phyloP scores from a whole-genome alignment of 1,284 basidiomycete species.

The Leccinum fuscescens region DNA sequence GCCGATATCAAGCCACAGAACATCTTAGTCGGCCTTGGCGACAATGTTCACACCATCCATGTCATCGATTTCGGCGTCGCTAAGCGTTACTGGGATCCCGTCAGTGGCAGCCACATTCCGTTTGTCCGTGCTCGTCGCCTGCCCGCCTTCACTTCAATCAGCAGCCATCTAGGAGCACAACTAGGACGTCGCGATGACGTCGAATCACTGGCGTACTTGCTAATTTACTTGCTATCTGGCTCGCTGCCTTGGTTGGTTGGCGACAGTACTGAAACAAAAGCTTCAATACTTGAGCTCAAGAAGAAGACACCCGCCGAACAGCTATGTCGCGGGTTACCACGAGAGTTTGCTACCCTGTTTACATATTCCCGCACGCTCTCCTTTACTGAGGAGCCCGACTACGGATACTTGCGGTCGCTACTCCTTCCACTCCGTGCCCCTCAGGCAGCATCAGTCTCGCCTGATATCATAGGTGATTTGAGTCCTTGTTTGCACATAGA shows the following conservation, averaged over 20 bases:
- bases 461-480: not conserved
- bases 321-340: not conserved
- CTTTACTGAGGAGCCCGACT: not conserved
- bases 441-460: not conserved
- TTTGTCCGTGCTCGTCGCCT: not conserved
- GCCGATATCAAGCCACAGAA: not conserved
- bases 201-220: not conserved
- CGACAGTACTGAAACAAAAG: no score
- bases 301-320: not conserved
- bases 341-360: not conserved
- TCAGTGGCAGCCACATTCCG: not conserved
- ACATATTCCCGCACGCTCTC: not conserved
- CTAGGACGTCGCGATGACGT: not conserved
- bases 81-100: no score
- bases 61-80: not conserved
- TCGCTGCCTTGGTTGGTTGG: not conserved
- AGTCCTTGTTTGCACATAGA: not conserved
- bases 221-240: not conserved
- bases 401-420: not conserved
- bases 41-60: not conserved
- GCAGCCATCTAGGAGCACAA: not conserved
- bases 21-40: not conserved
- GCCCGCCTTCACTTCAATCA: not conserved
- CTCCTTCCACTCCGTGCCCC: not conserved
- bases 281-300: not conserved